Evolutionary conservation across 2,329 filamentous ascomycete species (phyloP).

Genomic region (Rhinocladiella similis): DNA sequence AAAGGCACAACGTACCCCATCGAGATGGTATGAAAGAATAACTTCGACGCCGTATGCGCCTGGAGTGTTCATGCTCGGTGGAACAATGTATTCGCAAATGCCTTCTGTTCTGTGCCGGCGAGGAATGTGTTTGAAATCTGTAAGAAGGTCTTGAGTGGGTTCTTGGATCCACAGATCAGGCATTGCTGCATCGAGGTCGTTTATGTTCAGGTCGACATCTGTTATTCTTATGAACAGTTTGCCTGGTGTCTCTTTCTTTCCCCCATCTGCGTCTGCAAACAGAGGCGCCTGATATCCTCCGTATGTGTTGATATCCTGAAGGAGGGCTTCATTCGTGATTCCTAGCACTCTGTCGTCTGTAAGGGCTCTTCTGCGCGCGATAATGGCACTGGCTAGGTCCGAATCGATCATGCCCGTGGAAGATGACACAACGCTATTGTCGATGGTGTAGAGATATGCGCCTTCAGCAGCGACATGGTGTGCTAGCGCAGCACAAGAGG

Average conservation of each 20-base stretch:
- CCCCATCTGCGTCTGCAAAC: constrained; percentile 45
- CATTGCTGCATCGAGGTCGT: constrained; percentile 23
- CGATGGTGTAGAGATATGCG: constrained; percentile 30
- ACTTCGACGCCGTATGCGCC: constrained; percentile 25
- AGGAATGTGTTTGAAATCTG: constrained; percentile 25
- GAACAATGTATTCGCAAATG: constrained; percentile 29
- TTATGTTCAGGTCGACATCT: constrained; percentile 24
- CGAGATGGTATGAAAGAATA: constrained; percentile 27
- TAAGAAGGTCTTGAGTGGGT: constrained; percentile 24
- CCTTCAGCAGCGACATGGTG: constrained; percentile 27
- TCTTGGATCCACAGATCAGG: constrained; percentile 30
- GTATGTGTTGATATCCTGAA: constrained; percentile 61
- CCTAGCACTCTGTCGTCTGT: constrained; percentile 46
- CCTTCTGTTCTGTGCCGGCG: constrained; percentile 20
- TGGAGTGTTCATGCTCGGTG: constrained; percentile 20
- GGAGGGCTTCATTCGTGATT: constrained; percentile 47
- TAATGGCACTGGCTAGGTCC: constrained; percentile 39
- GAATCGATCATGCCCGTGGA: constrained; percentile 27
- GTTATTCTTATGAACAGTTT: constrained; percentile 36
- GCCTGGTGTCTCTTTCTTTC: constrained; percentile 28
- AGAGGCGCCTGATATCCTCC: constrained; percentile 55
- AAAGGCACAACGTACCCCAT: constrained; percentile 15
- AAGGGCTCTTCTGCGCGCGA: constrained; percentile 51
- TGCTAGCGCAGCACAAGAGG: constrained; percentile 16
- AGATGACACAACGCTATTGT: constrained; percentile 18